These are phyloP conservation scores for Ailanthus altissimus DNA, from an alignment of 345 rosid species.

Conservation along the genomic window DNA sequence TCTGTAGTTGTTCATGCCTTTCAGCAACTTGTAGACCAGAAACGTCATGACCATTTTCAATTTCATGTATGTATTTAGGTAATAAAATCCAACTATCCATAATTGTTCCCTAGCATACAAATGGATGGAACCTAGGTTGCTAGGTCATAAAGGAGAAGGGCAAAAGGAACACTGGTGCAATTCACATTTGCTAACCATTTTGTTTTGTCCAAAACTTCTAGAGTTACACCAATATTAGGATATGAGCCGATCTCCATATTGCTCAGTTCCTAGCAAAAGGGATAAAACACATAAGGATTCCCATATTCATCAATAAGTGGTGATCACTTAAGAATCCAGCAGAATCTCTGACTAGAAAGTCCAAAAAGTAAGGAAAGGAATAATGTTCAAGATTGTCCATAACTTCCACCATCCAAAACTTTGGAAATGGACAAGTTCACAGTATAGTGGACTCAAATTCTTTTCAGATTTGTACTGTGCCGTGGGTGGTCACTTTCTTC, in stretches of 20 bases:
- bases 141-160: neutral
- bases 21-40: neutral
- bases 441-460: neutral
- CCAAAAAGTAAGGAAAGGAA: neutral
- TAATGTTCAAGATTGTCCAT: conserved; percentile 4
- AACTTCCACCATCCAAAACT: neutral
- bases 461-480: conserved; percentile 13
- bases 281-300: neutral
- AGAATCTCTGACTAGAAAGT: neutral
- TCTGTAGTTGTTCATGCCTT: neutral
- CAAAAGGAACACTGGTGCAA: neutral
- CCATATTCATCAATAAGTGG: neutral
- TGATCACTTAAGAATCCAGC: neutral
- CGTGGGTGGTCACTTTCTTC: conserved; percentile 21
- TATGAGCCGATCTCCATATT: neutral
- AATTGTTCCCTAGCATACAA: neutral
- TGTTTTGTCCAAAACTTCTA: neutral
- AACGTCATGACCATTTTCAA: neutral
- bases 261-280: neutral
- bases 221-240: neutral
- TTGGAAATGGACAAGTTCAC: neutral
- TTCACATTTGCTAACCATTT: neutral
- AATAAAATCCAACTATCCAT: too few relatives aligned
- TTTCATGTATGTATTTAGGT: neutral
- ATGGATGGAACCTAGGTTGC: neutral